These are phyloP conservation scores for Globisporangium echinulatum DNA, from an alignment of 352 stramenopile species.

Conservation along the genomic window DNA sequence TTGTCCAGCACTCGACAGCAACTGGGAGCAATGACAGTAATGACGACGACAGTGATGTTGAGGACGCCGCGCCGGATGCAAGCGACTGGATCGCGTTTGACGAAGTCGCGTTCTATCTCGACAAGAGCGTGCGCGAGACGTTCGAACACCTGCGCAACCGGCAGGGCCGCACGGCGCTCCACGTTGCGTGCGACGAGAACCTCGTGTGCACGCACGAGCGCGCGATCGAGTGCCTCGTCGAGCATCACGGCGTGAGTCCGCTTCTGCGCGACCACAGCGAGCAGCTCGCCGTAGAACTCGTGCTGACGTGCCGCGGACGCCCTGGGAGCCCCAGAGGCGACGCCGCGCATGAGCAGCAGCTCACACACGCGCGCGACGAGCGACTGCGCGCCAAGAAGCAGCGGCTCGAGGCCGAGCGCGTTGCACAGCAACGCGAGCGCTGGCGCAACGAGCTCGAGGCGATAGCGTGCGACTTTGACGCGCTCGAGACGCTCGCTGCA, in stretches of 20 bases:
- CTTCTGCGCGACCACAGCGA: slow-evolving; percentile 44
- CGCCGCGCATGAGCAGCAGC: slow-evolving; percentile 16
- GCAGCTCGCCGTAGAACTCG: slow-evolving; percentile 28
- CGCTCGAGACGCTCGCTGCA: slow-evolving; percentile 38
- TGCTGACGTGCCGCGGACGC: slow-evolving; percentile 42
- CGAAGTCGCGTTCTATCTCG: slow-evolving; percentile 55
- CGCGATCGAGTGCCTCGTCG: slow-evolving; percentile 42
- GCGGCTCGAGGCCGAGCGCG: slow-evolving; percentile 23
- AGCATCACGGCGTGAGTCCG: slow-evolving; percentile 49
- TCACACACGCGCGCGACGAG: slow-evolving; percentile 24
- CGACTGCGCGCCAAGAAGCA: slow-evolving; percentile 24
- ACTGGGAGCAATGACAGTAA: too few relatives aligned
- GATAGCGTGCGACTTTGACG: slow-evolving; percentile 41
- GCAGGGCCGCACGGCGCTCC: slow-evolving; percentile 55
- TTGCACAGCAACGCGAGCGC: slow-evolving; percentile 19
- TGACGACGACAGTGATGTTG: slow-evolving; percentile 20
- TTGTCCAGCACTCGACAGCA: slow-evolving; percentile 3
- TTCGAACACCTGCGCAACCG: slow-evolving; percentile 63
- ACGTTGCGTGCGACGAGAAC: slow-evolving; percentile 78
- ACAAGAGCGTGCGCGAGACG: slow-evolving; percentile 47
- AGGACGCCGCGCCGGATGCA: slow-evolving; percentile 23
- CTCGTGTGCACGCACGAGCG: slow-evolving; percentile 75
- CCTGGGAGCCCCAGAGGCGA: slow-evolving; percentile 56
- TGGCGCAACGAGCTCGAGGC: slow-evolving; percentile 44
- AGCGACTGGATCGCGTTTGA: slow-evolving; percentile 43